A percentile compares a stretch with the other conserved stretches of the same genome.
Conservation (phyloP, 768 basidiomycete species). For the Tephrocybe rancida region DNA sequence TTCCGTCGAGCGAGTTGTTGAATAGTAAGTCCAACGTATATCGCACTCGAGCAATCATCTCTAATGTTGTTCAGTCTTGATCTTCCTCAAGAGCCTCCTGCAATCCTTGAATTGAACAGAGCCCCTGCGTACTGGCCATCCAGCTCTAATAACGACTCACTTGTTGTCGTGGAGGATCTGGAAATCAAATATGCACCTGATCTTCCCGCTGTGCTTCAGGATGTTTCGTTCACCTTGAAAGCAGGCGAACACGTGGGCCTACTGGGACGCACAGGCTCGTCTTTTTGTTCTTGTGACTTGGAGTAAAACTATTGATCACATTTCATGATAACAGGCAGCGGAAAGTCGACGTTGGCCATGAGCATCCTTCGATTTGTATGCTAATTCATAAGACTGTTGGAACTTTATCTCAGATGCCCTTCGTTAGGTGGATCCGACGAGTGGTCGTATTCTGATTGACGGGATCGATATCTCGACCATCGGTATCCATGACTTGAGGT, state of each 20-base stretch:
- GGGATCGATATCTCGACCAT: constrained; percentile 88
- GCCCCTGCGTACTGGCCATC: constrained; percentile 96
- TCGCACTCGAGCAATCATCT: background rate
- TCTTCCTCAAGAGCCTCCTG: constrained; percentile 85
- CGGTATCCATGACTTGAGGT: constrained; percentile 80
- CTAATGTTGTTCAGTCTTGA: constrained; percentile 45
- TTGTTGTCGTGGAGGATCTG: constrained; percentile 75
- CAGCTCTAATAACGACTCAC: constrained; percentile 52
- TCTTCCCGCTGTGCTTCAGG: constrained; percentile 77
- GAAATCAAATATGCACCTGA: constrained; percentile 85
- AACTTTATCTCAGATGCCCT: constrained; percentile 1
- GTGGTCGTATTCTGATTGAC: constrained; percentile 79
- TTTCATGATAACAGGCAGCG: constrained; percentile 51
- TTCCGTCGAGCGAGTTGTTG: constrained; percentile 88
- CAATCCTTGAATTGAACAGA: constrained; percentile 69
- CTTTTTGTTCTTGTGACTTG: background rate
- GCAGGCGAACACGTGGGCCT: constrained; percentile 78
- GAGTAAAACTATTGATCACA: background rate
- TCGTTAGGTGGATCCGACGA: constrained; percentile 67
- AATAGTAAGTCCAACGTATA: constrained; percentile 55
- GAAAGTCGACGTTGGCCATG: constrained; percentile 86
- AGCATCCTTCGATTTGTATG: constrained; percentile 80
- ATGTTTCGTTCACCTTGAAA: constrained; percentile 71
- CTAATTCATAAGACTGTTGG: background rate
- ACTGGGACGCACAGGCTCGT: constrained; percentile 71